Percentiles rank a stretch among this genome's conserved stretches.
Conservation (phyloP, 2,329 filamentous ascomycete genomes). For the Clarireedia paspali region DNA sequence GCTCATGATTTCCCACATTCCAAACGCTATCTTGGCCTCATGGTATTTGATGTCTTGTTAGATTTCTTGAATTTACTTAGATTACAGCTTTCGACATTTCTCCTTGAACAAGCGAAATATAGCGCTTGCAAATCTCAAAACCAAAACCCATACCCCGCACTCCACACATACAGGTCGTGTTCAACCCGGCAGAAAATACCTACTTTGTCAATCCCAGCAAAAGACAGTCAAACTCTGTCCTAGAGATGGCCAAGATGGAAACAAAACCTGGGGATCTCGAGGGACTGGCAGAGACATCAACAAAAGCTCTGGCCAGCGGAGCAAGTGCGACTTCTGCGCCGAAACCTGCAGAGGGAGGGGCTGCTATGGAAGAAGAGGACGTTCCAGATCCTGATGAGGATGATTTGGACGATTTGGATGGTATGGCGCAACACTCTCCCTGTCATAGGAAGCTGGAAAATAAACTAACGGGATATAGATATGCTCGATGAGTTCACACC, state of each 20-base stretch:
- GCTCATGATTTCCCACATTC: neutral
- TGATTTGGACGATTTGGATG: slow-evolving; percentile 85
- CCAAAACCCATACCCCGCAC: slow-evolving; percentile 8
- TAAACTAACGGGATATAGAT: slow-evolving; percentile 43
- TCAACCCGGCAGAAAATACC: slow-evolving; percentile 3
- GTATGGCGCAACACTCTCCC: slow-evolving; percentile 35
- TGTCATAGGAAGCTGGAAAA: neutral
- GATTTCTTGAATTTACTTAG: neutral
- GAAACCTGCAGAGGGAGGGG: slow-evolving; percentile 7
- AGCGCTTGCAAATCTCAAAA: neutral
- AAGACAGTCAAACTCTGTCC: neutral
- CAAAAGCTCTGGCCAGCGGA: slow-evolving; percentile 14
- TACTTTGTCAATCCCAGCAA: slow-evolving; percentile 5
- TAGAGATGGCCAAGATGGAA: slow-evolving; percentile 15
- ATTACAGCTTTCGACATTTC: neutral
- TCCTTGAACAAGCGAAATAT: neutral
- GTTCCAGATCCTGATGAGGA: slow-evolving; percentile 89
- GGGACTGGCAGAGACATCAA: slow-evolving; percentile 11
- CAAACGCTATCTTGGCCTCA: too few species aligned
- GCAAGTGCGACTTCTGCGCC: slow-evolving; percentile 8
- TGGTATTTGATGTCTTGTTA: neutral
- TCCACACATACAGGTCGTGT: slow-evolving; percentile 1
- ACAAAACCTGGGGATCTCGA: slow-evolving; percentile 19
- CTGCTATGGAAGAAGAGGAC: slow-evolving; percentile 35
- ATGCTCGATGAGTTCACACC: slow-evolving; percentile 87